Percentiles rank a stretch among this genome's conserved stretches.
phyloP scores from a whole-genome alignment of 129 eudicot species.

The carrot (Daucus carota) region DH1_v3.0 NC_030387.2:35597501-35598000 shows the following conservation, averaged over 20 bases:
- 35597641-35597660: slow-evolving; percentile 53
- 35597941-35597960: background rate
- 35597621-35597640: slow-evolving; percentile 46
- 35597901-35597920: background rate
- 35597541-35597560: background rate
- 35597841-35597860: slow-evolving; percentile 64
- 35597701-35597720: background rate
- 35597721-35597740: background rate
- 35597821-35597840: slow-evolving; percentile 89
- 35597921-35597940: background rate
- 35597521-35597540: background rate
- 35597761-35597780: background rate
- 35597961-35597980: slow-evolving; percentile 51
- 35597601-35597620: too few relatives aligned
- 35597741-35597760: background rate
- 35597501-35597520: background rate
- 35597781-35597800: slow-evolving; percentile 80
- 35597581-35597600: background rate
- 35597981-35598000: slow-evolving; percentile 63
- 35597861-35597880: slow-evolving; percentile 61
- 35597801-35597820: slow-evolving; percentile 82
- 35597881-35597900: slow-evolving; percentile 57
- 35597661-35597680: slow-evolving; percentile 77
- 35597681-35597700: slow-evolving; percentile 81
- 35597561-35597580: background rate